Percentiles rank a stretch among this genome's conserved stretches.
phyloP scores from a whole-genome alignment of 75 land plant species.

The Ceratopteris richardii region DNA sequence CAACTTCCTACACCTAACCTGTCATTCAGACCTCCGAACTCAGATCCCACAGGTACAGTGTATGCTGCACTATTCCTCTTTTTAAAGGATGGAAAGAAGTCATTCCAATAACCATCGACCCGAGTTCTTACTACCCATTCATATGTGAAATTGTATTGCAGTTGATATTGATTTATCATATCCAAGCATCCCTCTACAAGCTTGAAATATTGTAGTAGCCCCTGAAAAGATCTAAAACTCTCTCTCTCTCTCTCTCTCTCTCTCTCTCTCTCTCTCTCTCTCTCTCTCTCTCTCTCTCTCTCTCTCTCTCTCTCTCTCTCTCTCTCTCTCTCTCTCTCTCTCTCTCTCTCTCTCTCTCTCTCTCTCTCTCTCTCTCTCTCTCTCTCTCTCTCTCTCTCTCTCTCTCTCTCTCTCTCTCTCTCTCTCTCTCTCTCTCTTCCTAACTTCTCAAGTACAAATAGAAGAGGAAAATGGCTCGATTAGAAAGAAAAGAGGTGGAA shows the following conservation, averaged over 20 bases:
- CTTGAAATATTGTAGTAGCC: conserved; percentile 69
- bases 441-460: too few relatives aligned
- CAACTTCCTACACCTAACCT: conserved; percentile 59
- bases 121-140: conserved; percentile 72
- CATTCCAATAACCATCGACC: conserved; percentile 71
- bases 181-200: conserved; percentile 67
- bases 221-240: conserved; percentile 24
- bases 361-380: background rate
- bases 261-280: too few relatives aligned
- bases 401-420: too few relatives aligned
- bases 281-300: too few relatives aligned
- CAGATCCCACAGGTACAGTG: conserved; percentile 54
- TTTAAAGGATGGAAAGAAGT: conserved; percentile 23
- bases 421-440: too few relatives aligned
- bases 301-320: too few relatives aligned
- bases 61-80: conserved; percentile 15
- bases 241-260: too few relatives aligned
- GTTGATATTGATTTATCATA: conserved; percentile 42
- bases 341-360: conserved; percentile 1
- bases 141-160: conserved; percentile 34
- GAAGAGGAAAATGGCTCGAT: too few relatives aligned
- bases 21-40: conserved; percentile 69
- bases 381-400: too few relatives aligned
- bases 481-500: too few relatives aligned
- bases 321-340: conserved; percentile 4